Evolutionary conservation across 768 basidiomycete genomes (phyloP).

Genomic region (Tulasnella sp.): DNA sequence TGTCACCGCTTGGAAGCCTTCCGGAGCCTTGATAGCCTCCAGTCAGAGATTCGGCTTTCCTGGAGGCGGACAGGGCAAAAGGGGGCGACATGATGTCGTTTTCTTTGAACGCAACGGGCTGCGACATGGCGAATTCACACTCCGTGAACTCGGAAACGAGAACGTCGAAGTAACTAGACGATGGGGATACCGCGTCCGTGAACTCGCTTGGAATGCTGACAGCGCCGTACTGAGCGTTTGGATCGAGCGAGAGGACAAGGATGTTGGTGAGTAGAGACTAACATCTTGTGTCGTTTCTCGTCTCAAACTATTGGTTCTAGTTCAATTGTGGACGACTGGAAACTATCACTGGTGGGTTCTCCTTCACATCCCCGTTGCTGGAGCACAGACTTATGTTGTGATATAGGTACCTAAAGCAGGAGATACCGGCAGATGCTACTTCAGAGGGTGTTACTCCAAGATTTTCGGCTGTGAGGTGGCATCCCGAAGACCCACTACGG

Average conservation of each 20-base stretch:
- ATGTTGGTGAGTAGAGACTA: slow-evolving; percentile 46
- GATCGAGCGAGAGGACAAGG: slow-evolving; percentile 55
- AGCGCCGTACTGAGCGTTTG: slow-evolving; percentile 77
- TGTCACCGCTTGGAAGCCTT: slow-evolving; percentile 69
- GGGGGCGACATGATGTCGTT: slow-evolving; percentile 68
- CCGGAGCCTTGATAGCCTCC: slow-evolving; percentile 70
- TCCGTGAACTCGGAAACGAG: slow-evolving; percentile 32
- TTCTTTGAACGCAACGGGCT: slow-evolving; percentile 96
- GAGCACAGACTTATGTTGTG: not conserved
- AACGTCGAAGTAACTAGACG: slow-evolving; percentile 26
- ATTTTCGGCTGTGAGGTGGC: slow-evolving; percentile 74
- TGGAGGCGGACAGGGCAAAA: slow-evolving; percentile 52
- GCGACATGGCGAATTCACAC: slow-evolving; percentile 74
- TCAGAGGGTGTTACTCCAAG: slow-evolving; percentile 29
- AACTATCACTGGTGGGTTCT: slow-evolving; percentile 80
- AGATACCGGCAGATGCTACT: slow-evolving; percentile 42
- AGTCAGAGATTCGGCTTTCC: slow-evolving; percentile 74
- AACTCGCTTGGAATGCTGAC: slow-evolving; percentile 78
- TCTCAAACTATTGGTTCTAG: slow-evolving; percentile 28
- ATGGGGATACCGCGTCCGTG: slow-evolving; percentile 63
- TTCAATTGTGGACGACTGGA: slow-evolving; percentile 87
- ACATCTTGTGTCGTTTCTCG: not conserved
- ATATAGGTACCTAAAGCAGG: slow-evolving; percentile 84
- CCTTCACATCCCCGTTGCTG: not conserved
- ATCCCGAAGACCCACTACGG: slow-evolving; percentile 62